These are phyloP conservation scores for Pythium myriotylum DNA, from an alignment of 352 stramenopile species.

Conservation along the genomic window DNA sequence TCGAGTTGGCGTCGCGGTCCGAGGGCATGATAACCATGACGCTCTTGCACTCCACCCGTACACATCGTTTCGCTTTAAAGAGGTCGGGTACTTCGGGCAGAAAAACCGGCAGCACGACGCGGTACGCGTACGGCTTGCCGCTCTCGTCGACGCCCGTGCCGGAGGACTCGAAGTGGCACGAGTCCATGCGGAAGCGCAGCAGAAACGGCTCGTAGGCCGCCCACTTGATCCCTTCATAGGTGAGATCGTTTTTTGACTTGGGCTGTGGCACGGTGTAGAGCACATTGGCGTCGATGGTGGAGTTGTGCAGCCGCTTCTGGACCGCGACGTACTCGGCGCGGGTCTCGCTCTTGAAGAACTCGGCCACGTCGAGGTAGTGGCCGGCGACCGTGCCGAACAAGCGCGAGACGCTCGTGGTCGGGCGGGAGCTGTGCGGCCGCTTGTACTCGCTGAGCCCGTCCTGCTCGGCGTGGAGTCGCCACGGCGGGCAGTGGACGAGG, in stretches of 20 bases:
- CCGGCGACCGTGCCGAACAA: constrained; percentile 19
- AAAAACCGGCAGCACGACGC: constrained; percentile 8
- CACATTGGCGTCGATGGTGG: constrained; percentile 18
- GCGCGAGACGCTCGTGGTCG: constrained; percentile 16
- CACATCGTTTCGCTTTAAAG: constrained; percentile 24
- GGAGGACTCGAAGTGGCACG: constrained; percentile 20
- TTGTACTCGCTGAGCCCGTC: constrained; percentile 25
- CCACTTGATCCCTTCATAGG: constrained; percentile 28
- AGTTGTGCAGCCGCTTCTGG: constrained; percentile 19
- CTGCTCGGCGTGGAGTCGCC: constrained; percentile 14
- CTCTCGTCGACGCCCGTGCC: constrained; percentile 17
- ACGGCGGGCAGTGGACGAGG: constrained; percentile 14
- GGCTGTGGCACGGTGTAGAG: constrained; percentile 12
- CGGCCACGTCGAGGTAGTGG: constrained; percentile 24
- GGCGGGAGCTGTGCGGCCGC: constrained; percentile 3
- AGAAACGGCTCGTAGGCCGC: constrained; percentile 24
- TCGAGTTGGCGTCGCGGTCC: constrained; percentile 2
- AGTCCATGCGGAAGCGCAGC: constrained; percentile 25
- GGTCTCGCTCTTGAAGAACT: constrained; percentile 21
- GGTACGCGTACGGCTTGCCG: constrained; percentile 18
- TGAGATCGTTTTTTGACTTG: background rate
- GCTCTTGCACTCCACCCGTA: constrained; percentile 11
- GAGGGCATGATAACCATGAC: constrained; percentile 22
- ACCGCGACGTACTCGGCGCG: constrained; percentile 21
- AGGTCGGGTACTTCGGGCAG: constrained; percentile 19